Percentiles rank a stretch among this genome's conserved stretches.
Evolutionary conservation across 2,329 filamentous ascomycete genomes (phyloP).

Genomic region (Fusarium floridanum): DNA sequence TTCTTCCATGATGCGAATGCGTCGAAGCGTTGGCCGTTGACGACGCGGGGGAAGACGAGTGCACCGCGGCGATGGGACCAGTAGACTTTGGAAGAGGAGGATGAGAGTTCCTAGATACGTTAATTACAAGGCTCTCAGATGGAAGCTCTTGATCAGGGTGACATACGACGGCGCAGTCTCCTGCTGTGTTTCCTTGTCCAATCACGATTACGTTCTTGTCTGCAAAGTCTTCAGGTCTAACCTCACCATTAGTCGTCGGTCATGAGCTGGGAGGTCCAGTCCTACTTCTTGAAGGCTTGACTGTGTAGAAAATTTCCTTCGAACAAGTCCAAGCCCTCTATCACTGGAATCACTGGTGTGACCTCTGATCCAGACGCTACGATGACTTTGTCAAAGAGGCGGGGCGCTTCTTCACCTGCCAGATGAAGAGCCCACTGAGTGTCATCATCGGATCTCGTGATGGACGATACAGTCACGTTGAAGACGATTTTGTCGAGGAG

Average conservation of each 20-base stretch:
- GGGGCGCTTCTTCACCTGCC: constrained; percentile 15
- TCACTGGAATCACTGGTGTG: constrained; percentile 22
- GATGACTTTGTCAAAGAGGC: constrained; percentile 44
- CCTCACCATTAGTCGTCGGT: neutral
- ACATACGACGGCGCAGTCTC: constrained; percentile 41
- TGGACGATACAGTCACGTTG: constrained; percentile 17
- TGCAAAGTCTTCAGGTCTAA: constrained; percentile 31
- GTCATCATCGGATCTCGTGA: constrained; percentile 26
- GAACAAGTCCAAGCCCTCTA: constrained; percentile 37
- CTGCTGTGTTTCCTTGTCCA: constrained; percentile 46
- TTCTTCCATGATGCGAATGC: constrained; percentile 36
- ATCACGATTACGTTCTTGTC: constrained; percentile 43
- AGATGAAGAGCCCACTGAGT: constrained; percentile 38
- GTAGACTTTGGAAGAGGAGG: constrained; percentile 36
- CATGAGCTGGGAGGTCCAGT: accelerated
- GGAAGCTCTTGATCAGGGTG: no score
- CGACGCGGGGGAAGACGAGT: constrained; percentile 37
- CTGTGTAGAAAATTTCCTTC: constrained; percentile 39
- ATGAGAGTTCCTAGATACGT: constrained; percentile 32
- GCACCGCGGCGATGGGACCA: constrained; percentile 42
- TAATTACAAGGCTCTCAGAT: neutral
- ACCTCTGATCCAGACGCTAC: constrained; percentile 40
- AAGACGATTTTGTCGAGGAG: constrained; percentile 35
- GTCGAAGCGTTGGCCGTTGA: constrained; percentile 38
- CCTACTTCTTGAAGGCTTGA: constrained; percentile 42